These are phyloP conservation scores for Trichosphaerium sp. DNA, from an alignment of 78 protist species.

Conservation along the genomic window DNA sequence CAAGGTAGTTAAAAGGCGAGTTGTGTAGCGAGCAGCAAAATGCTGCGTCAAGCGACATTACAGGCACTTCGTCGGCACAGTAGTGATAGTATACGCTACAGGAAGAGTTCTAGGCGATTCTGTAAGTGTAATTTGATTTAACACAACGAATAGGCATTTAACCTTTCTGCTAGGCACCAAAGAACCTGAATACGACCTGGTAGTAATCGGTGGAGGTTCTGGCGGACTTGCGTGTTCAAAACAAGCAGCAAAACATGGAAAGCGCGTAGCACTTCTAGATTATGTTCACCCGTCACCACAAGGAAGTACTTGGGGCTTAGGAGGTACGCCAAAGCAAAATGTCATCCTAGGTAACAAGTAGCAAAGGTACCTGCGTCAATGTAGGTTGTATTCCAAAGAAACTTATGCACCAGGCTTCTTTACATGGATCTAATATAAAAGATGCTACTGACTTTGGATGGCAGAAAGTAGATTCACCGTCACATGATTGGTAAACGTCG, in stretches of 20 bases:
- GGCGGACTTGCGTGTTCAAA: conserved; percentile 77
- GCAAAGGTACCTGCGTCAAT: conserved; percentile 88
- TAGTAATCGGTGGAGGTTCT: conserved; percentile 86
- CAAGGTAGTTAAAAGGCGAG: too few relatives aligned
- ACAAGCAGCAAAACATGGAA: conserved; percentile 53
- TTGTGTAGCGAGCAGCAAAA: too few relatives aligned
- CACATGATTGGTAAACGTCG: conserved; percentile 48
- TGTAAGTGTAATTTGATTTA: too few relatives aligned
- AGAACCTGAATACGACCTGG: conserved; percentile 74
- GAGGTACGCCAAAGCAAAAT: conserved; percentile 5
- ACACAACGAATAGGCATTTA: too few relatives aligned
- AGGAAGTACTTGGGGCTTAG: conserved; percentile 68
- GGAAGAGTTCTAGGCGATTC: too few relatives aligned
- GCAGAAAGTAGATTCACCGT: conserved; percentile 13
- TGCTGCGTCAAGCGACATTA: too few relatives aligned
- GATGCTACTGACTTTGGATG: conserved; percentile 61
- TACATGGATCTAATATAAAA: conserved; percentile 15
- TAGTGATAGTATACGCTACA: too few relatives aligned
- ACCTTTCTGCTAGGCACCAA: too few relatives aligned
- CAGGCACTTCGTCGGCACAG: too few relatives aligned
- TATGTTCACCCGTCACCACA: conserved; percentile 71
- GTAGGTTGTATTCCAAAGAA: conserved; percentile 92
- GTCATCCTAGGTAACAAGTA: conserved; percentile 47
- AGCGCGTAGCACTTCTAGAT: conserved; percentile 60
- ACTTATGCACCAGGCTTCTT: conserved; percentile 70